phyloP scores from a whole-genome alignment of 2,329 filamentous ascomycete species.

The Aotearoamyces nothofagi region DNA sequence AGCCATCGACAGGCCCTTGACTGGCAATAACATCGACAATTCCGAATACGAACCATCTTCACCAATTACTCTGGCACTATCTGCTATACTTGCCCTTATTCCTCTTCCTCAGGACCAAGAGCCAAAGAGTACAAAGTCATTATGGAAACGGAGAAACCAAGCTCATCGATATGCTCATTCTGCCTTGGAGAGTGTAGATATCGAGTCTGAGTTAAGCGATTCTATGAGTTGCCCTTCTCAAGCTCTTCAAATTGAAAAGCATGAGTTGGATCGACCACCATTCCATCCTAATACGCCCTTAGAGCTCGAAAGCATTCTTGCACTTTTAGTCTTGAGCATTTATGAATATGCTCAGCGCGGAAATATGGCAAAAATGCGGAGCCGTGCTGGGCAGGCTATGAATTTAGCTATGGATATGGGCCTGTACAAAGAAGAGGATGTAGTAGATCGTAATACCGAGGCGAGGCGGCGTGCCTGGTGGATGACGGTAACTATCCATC shows the following conservation, averaged over 20 bases:
- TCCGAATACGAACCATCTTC: constrained; percentile 22
- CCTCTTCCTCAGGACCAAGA: constrained; percentile 19
- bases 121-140: constrained; percentile 19
- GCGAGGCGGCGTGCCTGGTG: constrained; percentile 31
- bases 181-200: constrained; percentile 28
- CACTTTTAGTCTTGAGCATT: constrained; percentile 29
- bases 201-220: constrained; percentile 27
- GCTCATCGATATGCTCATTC: constrained; percentile 29
- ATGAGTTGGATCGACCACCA: constrained; percentile 16
- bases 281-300: constrained; percentile 27
- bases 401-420: constrained; percentile 26
- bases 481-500: constrained; percentile 28
- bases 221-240: constrained; percentile 26
- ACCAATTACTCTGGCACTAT: constrained; percentile 26
- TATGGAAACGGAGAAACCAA: constrained; percentile 26
- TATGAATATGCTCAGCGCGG: constrained; percentile 34
- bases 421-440: constrained; percentile 22
- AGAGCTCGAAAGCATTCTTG: constrained; percentile 28
- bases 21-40: constrained; percentile 17
- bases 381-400: constrained; percentile 27
- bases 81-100: constrained; percentile 28
- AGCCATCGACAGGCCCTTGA: constrained; percentile 12
- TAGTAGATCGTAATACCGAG: constrained; percentile 25
- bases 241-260: constrained; percentile 21
- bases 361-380: constrained; percentile 32